Evolutionary conservation across 2,329 filamentous ascomycete species (phyloP), one percentile per base, ranked within the genome.

Genomic region (Fusarium brachygibbosum): DNA sequence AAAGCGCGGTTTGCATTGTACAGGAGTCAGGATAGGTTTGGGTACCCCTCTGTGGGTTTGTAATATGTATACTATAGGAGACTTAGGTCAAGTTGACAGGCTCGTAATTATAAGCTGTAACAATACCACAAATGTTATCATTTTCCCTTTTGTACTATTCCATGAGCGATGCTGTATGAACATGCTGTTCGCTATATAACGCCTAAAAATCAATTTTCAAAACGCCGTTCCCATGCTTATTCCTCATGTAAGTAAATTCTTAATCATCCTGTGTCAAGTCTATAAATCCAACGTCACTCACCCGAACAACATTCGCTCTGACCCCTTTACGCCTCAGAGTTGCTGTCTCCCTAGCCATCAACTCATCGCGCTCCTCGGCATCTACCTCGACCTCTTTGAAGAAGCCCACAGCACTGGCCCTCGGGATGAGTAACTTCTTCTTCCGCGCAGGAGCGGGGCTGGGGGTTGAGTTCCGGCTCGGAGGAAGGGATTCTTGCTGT

Each of bases 391-490:
- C 54, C 32, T 78, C 81, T 28, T 75, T 71, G 64, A 82, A 80
- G 71, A 82, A 84, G 5, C 82, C 82, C 8, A 72, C 71, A 16
- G 73, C 73, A 44, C 79, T 80, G 28, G 72, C 73, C 41, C 77
- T 77, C 14, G 82, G 80, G 35, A 81, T 68, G 61, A 81, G 76
- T 14, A 82, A 63, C 61, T 79, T 83, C 64, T 82, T 84, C 70
- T 73, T 77, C 58, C 58, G 66, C 55, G 46, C 59, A 35, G 71
- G 73, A 32, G 57, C 57, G 45, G 70, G 67, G 5, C 55, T 65
- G 14, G 71, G 63, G 25, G 61, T 73, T 19, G 40, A 35, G 5
- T 42, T 44, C 56, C 53, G 46, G 14, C 48, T 57, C 19, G 21
- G 16, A 38, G 44, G 34, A 8, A 31, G 56, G 9, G 31, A 17